Evolutionary conservation across 2,329 filamentous ascomycete genomes (phyloP).

Genomic region (Elsinoe australis): DNA sequence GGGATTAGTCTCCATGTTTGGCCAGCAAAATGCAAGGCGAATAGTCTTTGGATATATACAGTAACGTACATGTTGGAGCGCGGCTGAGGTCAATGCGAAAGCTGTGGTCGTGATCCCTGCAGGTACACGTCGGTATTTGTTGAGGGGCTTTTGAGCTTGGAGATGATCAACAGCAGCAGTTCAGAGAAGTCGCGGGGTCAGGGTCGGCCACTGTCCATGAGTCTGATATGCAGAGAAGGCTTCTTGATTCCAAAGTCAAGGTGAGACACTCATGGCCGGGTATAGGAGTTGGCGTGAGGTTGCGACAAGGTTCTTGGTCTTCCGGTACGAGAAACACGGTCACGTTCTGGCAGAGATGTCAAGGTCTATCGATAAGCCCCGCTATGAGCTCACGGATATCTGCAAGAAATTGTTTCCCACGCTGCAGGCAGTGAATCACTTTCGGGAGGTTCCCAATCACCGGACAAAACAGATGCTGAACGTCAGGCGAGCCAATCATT

Average conservation of each 20-base stretch:
- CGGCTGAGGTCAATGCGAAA: neutral
- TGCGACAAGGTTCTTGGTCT: constrained; percentile 1
- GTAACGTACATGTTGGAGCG: neutral
- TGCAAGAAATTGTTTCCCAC: constrained; percentile 3
- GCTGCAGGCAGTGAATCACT: constrained; percentile 9
- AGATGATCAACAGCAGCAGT: neutral
- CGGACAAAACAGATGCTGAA: too few relatives aligned
- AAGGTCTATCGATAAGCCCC: constrained; percentile 5
- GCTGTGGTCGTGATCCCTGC: neutral
- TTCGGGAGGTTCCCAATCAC: too few relatives aligned
- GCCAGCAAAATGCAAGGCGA: too few relatives aligned
- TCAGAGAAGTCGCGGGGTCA: neutral
- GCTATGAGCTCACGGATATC: constrained; percentile 10
- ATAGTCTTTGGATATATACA: too few relatives aligned
- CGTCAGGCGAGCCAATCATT: too few relatives aligned
- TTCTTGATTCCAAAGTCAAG: too few relatives aligned
- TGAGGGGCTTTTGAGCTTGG: neutral
- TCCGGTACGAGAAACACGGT: constrained; percentile 7
- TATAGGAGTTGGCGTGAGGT: neutral
- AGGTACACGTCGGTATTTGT: neutral
- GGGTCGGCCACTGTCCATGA: constrained; percentile 8
- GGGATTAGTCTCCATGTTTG: too few relatives aligned
- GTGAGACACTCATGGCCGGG: neutral
- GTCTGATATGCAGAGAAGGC: too few relatives aligned
- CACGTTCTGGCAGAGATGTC: neutral